Base-by-base conservation (phyloP, 2,329 filamentous ascomycete species). In the Cladophialophora carrionii region DNA sequence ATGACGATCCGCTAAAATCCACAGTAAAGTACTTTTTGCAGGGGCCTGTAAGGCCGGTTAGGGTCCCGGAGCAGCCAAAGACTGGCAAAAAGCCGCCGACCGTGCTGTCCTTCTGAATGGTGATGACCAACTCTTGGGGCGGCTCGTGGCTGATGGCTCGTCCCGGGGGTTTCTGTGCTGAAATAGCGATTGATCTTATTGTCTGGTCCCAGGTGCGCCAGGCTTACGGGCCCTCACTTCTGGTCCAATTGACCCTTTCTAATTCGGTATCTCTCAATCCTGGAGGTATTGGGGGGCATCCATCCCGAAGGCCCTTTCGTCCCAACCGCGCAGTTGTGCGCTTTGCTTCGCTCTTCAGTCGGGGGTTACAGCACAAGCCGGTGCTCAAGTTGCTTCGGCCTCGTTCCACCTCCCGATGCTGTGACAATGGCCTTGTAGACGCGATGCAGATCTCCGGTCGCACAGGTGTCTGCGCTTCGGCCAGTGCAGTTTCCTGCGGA, bases 61-160 rank as follows among this genome's bases (percentile, higher is more conserved):
- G 57, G 46, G 43, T 31, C n/a, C 22, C 37, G 32, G 31, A 8
- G 14, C 37, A 32, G 31, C 37, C 51, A 62, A 46, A 54, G 32
- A 48, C 37, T 48, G 60, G 37, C 37, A 37, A 46, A 22, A 26
- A 41, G 37, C 37, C 37, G n/a, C 51, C 37, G 57, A 52, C 46
- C 7, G 20, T 51, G 20, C 20, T 29, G 20, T n/a, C 53, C 34
- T 37, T 22, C 24, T 60, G 31, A 20, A 37, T 20, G 31, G 31
- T 60, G 29, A 53, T 43, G n/a, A 52, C 57, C 49, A 51, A 52
- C 43, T 20, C 24, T 48, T 34, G 29, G 41, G 32, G 55, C 61
- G 67, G 67, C 51, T 63, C 58, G 63, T 53, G 67, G 67, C 67
- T 63, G 54, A 31, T 56, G 65, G 65, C 65, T 65, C 65, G 64